A percentile compares a stretch with the other conserved stretches of the same genome.
Conservation (phyloP, 2,329 filamentous ascomycete species). For the Chaetothyriales sp. region DNA sequence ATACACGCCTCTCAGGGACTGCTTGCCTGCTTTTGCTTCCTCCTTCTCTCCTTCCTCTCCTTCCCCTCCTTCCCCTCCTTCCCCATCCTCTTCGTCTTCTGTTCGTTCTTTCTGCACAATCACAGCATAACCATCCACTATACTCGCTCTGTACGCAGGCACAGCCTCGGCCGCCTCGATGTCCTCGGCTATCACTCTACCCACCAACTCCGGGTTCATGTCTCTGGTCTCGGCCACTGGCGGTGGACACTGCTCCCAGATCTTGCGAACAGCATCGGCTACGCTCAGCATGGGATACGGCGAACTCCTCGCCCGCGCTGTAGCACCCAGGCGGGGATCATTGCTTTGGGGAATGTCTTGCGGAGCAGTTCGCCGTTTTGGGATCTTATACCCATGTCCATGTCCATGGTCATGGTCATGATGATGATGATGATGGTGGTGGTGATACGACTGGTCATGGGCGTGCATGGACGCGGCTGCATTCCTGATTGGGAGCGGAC, state of each 20-base stretch:
- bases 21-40: conserved; percentile 22
- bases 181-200: conserved; percentile 68
- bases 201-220: conserved; percentile 48
- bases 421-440: conserved; percentile 24
- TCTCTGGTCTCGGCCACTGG: conserved; percentile 49
- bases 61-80: not conserved
- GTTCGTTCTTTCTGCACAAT: conserved; percentile 43
- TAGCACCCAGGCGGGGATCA: conserved; percentile 45
- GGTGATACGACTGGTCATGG: conserved; percentile 13
- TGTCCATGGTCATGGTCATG: conserved; percentile 38
- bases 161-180: conserved; percentile 70
- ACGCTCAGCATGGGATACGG: conserved; percentile 89
- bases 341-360: conserved; percentile 44
- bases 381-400: conserved; percentile 38
- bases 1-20: conserved; percentile 60
- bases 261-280: conserved; percentile 59
- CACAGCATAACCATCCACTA: conserved; percentile 91
- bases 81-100: not conserved
- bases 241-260: conserved; percentile 58
- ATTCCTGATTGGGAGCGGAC: not conserved
- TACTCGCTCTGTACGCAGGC: conserved; percentile 86
- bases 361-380: conserved; percentile 59
- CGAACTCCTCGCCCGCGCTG: conserved; percentile 64
- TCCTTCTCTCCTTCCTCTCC: not conserved
- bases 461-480: not conserved